Evolutionary conservation across 306 rosid species (phyloP).

Genomic region (Ormosia emarginata): DNA sequence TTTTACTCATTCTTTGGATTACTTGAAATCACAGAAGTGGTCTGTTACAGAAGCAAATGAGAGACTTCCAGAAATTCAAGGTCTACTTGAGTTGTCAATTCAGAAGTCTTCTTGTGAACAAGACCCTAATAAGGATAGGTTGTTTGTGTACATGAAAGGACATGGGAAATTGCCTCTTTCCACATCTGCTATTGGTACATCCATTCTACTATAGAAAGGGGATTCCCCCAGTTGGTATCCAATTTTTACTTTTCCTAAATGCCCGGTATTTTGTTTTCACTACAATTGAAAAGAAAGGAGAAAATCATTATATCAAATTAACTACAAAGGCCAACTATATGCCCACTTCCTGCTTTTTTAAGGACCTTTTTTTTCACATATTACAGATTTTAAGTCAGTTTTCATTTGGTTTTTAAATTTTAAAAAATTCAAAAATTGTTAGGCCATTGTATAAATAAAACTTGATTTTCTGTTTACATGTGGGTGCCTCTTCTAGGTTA

Average conservation of each 20-base stretch:
- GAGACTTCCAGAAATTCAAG: conserved; percentile 86
- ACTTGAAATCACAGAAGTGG: conserved; percentile 72
- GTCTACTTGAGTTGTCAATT: conserved; percentile 78
- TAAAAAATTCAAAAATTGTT: not conserved
- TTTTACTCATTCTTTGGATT: conserved; percentile 28
- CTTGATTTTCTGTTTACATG: not conserved
- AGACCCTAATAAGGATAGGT: conserved; percentile 69
- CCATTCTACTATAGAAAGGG: not conserved
- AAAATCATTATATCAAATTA: not conserved
- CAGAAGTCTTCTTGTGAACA: conserved; percentile 90
- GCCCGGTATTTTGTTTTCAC: conserved; percentile 10
- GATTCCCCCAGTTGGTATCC: not conserved
- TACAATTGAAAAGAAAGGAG: not conserved
- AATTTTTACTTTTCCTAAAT: not conserved
- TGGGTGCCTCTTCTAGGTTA: not conserved
- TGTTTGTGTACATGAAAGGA: conserved; percentile 85
- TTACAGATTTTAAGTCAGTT: not conserved
- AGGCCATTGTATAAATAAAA: conserved; percentile 4
- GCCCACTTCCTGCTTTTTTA: not conserved
- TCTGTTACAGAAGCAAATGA: conserved; percentile 68
- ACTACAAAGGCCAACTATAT: not conserved
- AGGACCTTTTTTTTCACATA: not conserved
- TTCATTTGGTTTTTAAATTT: not conserved
- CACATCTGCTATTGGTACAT: conserved; percentile 63
- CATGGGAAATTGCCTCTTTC: conserved; percentile 63